phyloP scores from a whole-genome alignment of 23 red algal species.

The Gracilaria vermiculophylla region DNA sequence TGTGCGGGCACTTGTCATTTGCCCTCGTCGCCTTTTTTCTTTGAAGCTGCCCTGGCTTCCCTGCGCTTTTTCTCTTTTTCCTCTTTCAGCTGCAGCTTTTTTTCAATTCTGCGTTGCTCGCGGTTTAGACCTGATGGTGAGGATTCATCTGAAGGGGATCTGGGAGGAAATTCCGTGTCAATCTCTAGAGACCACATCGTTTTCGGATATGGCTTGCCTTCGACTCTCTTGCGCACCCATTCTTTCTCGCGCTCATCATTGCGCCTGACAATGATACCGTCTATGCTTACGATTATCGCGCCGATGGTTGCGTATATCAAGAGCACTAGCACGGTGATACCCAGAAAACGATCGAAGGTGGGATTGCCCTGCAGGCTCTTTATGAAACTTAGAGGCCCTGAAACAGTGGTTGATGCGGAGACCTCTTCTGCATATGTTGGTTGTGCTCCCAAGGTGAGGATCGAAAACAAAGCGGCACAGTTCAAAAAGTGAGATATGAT shows the following conservation, averaged over 20 bases:
- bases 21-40: background rate
- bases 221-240: slow-evolving; percentile 7
- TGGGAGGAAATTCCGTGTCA: slow-evolving; percentile 19
- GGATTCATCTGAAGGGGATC: background rate
- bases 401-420: background rate
- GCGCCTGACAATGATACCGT: slow-evolving; percentile 8
- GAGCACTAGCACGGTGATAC: background rate
- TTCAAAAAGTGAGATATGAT: background rate
- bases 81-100: slow-evolving; percentile 22
- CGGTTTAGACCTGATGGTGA: slow-evolving; percentile 4
- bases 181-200: background rate
- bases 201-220: background rate
- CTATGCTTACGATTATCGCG: slow-evolving; percentile 19
- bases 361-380: background rate
- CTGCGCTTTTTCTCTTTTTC: slow-evolving; percentile 6
- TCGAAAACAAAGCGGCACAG: background rate
- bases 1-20: background rate
- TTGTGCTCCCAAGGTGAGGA: background rate
- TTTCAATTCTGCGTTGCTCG: slow-evolving; percentile 28
- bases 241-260: slow-evolving; percentile 17
- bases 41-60: background rate
- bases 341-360: background rate
- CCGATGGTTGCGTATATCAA: slow-evolving; percentile 19
- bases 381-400: background rate
- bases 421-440: background rate